Evolutionary conservation across 768 basidiomycete genomes (phyloP), one percentile per base, ranked within the genome.

Genomic region (Hebeloma cylindrosporum): DNA sequence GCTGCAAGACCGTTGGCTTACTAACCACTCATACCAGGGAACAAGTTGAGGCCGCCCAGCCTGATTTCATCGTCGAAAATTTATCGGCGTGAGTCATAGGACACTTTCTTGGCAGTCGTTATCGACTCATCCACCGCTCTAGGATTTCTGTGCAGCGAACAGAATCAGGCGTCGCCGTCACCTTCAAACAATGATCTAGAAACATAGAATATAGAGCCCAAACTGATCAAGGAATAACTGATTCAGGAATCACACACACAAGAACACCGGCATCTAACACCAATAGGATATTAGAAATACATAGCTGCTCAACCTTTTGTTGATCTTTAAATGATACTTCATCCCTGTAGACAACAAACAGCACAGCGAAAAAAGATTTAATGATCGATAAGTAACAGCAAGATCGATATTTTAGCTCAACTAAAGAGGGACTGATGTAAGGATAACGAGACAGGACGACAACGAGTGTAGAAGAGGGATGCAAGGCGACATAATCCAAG

Each of bases 1-100:
- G 95, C 10, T 85, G 87, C 62, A 87, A 77, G 60, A 92, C 90
- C 0, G 71, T 97, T 36, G 95, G 80, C 1, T 67, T 96, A 21
- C 72, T 90, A 47, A 97, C 94, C 1, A 82, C 85, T 4, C 93
- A 95, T 63, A 73, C 74, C 18, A 71, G 79, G 39, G 78, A 81
- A 45, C 78, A 84, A 53, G 71, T 97, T 51, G 70, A 82, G 51
- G 81, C 73, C 5, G 77, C 78, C 8, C 56, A 72, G 29, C 79
- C 87, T 2, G 78, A 82, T 52, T 88, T 78, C 61, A 69, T 94
- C 18, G 82, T 93, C 18, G 64, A 78, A 29, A 75, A 95, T 64
- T 65, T 97, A 54, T 73, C 85, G 1, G 77, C 74, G 90, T 83
- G 61, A 55, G 71, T 45, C 26, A 22, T 39, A 20, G 18, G 38